Percentiles rank a stretch among this genome's conserved stretches.
These are phyloP conservation scores for Endotrypanum monterogeii DNA, from an alignment of 208 protist genomes.

Conservation along the genomic window DNA sequence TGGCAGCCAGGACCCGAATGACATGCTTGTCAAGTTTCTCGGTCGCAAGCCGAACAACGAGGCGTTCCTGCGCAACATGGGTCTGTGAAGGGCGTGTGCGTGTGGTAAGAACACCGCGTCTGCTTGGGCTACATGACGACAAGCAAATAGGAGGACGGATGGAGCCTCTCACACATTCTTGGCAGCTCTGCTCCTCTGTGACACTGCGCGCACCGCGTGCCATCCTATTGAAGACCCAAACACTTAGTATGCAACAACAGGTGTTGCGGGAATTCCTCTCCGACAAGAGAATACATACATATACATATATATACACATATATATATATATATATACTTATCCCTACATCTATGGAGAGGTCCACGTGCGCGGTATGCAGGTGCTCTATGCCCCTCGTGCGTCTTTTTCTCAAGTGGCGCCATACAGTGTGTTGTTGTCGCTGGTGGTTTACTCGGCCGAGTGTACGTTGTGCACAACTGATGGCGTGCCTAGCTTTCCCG, in stretches of 20 bases:
- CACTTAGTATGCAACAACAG: neutral
- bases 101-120: neutral
- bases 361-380: neutral
- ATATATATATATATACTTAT: neutral
- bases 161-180: neutral
- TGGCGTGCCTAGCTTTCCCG: neutral
- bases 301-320: neutral
- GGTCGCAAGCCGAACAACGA: slow-evolving; percentile 82
- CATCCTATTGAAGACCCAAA: neutral
- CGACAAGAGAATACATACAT: neutral
- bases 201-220: neutral
- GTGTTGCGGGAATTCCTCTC: no score
- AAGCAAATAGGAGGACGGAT: neutral
- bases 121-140: neutral
- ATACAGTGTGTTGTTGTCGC: neutral
- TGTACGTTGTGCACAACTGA: neutral
- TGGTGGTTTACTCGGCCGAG: neutral
- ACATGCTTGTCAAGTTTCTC: slow-evolving; percentile 78
- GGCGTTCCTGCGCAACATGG: slow-evolving; percentile 76
- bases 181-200: neutral
- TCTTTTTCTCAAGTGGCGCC: neutral
- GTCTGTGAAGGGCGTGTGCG: slow-evolving; percentile 35
- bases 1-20: slow-evolving; percentile 73
- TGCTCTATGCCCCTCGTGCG: neutral
- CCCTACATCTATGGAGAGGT: neutral